Conservation (phyloP, 1,284 basidiomycete species). For the Papiliotrema terrestris region DNA sequence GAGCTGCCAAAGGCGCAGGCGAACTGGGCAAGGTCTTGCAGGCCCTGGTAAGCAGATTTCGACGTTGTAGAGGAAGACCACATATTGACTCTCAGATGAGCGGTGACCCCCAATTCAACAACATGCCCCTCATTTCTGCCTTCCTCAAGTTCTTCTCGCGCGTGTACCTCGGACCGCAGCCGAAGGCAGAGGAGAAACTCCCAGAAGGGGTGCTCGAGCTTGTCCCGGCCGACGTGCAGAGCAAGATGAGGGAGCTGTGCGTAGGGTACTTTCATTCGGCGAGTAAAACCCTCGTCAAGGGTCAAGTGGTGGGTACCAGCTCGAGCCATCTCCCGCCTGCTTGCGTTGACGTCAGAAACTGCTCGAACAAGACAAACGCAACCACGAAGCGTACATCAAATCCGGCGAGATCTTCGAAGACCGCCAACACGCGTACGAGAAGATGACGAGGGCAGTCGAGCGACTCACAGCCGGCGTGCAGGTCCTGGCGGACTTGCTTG, state of each 20-base stretch:
- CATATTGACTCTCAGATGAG: constrained; percentile 59
- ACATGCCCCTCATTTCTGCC: constrained; percentile 74
- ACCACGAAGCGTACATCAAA: constrained; percentile 97
- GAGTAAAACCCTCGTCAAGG: constrained; percentile 82
- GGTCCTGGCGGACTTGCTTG: constrained; percentile 83
- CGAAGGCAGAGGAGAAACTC: constrained; percentile 14
- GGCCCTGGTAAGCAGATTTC: constrained; percentile 59
- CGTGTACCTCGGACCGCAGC: constrained; percentile 66
- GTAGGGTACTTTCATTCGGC: constrained; percentile 90
- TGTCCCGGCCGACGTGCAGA: constrained; percentile 75
- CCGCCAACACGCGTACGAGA: constrained; percentile 95
- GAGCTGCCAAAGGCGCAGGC: constrained; percentile 61
- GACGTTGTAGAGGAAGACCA: not conserved
- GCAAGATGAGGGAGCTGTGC: constrained; percentile 87
- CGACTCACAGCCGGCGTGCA: constrained; percentile 81
- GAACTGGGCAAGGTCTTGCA: constrained; percentile 67
- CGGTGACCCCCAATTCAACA: constrained; percentile 78
- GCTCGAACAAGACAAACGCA: constrained; percentile 92
- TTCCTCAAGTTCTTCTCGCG: constrained; percentile 81
- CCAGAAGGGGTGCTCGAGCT: constrained; percentile 63
- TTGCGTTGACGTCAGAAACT: constrained; percentile 60
- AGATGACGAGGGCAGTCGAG: constrained; percentile 94
- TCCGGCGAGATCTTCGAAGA: constrained; percentile 99
- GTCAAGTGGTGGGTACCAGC: constrained; percentile 69
- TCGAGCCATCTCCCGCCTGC: not conserved